Evolutionary conservation across 2,329 filamentous ascomycete genomes (phyloP).

Genomic region (Fusarium udum): DNA sequence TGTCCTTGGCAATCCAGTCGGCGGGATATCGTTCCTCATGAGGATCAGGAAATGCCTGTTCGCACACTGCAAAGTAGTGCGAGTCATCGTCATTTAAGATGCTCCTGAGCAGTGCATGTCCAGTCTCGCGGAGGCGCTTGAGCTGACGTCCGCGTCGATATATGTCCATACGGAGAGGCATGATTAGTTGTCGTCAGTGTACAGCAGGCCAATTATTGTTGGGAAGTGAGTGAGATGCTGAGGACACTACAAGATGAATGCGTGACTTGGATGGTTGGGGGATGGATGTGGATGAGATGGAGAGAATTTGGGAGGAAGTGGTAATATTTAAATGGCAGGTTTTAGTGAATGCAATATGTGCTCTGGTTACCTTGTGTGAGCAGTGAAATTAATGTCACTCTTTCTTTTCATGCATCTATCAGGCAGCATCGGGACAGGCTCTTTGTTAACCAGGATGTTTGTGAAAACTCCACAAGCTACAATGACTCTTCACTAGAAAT

Average conservation of each 20-base stretch:
- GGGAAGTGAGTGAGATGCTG: too few relatives aligned
- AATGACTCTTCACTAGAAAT: background rate
- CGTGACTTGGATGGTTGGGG: background rate
- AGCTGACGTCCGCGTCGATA: background rate
- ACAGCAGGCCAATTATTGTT: background rate
- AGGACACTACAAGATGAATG: too few relatives aligned
- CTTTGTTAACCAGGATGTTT: background rate
- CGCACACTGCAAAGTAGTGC: background rate
- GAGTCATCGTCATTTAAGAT: background rate
- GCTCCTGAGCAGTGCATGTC: background rate
- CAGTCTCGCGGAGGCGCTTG: fast-evolving
- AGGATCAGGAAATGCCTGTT: background rate
- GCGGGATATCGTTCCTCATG: background rate
- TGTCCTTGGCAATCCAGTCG: background rate
- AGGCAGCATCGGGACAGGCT: background rate
- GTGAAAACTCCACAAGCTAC: background rate
- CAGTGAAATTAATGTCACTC: background rate
- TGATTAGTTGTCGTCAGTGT: background rate
- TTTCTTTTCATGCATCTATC: background rate
- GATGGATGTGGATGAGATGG: background rate
- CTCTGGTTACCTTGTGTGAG: background rate
- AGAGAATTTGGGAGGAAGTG: background rate
- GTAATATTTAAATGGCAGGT: background rate
- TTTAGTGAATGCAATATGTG: background rate
- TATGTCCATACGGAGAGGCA: background rate